Base-by-base conservation (phyloP, 208 protist genomes). In the Acanthamoeba lenticulata region DNA sequence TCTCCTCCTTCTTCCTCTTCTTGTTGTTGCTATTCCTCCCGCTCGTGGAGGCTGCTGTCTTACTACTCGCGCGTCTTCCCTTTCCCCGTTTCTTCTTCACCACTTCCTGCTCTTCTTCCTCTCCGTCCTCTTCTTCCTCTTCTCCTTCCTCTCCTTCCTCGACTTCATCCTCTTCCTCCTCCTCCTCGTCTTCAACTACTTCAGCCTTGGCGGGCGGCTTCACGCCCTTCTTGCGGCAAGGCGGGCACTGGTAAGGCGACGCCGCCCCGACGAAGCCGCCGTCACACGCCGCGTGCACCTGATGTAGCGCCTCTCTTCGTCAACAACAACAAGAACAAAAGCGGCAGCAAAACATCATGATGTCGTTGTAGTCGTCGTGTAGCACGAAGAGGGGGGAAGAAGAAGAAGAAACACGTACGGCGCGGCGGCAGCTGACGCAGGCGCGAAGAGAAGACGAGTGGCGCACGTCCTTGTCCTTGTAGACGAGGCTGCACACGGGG, bases 161-260 rank as follows among this genome's bases (percentile, higher is more conserved):
- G 24, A 17, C 27, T 44, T 79, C 69, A 44, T 79, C 69, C 4
- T n/a, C 36, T 42, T 19, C 36, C 6, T 1, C 38, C n/a, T n/a
- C n/a, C n/a, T n/a, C n/a, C n/a, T n/a, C n/a, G n/a, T n/a, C n/a
- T n/a, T n/a, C n/a, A n/a, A n/a, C n/a, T n/a, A n/a, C n/a, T n/a
- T n/a, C n/a, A n/a, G n/a, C n/a, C 44, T n/a, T 24, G 42, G 2
- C 55, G 38, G n/a, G 74, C 74, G 29, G 6, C 74, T 85, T 85
- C 44, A 36, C 74, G 38, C 74, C 74, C 45, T 57, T 85, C 74
- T 85, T 85, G 74, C 38, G 74, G 44, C 74, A 85, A 11, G 74
- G 74, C 74, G 74, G 74, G 74, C 74, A 85, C 44, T 42, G 42
- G 44, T 85, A 85, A 0, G 74, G 74, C 74, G 74, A 85, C n/a